Percentiles rank a stretch among this genome's conserved stretches.
phyloP scores from a whole-genome alignment of 768 basidiomycete genomes.

The Chalciporus chontae region DNA sequence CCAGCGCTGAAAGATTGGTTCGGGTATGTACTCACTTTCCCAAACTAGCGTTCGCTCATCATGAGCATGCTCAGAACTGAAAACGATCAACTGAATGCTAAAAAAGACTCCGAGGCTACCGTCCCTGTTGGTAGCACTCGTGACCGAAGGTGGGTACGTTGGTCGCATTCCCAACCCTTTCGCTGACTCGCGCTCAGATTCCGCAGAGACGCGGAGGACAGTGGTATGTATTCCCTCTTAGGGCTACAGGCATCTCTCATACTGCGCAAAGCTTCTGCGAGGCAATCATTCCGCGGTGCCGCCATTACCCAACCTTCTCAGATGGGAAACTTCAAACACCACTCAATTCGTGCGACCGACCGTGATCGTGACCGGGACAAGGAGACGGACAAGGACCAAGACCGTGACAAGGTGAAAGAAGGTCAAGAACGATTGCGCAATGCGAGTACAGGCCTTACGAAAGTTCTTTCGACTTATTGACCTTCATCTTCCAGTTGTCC shows the following conservation, averaged over 20 bases:
- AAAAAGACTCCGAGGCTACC: conserved; percentile 63
- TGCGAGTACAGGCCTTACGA: conserved; percentile 34
- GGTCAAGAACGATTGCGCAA: conserved; percentile 76
- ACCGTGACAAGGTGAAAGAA: conserved; percentile 67
- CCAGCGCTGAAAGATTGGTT: conserved; percentile 85
- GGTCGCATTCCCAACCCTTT: background rate
- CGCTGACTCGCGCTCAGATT: conserved; percentile 46
- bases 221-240: conserved; percentile 41
- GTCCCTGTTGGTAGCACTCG: conserved; percentile 48
- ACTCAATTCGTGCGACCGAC: conserved; percentile 69
- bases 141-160: conserved; percentile 58
- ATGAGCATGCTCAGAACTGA: conserved; percentile 39
- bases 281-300: conserved; percentile 66
- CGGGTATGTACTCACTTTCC: conserved; percentile 51
- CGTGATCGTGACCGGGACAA: conserved; percentile 48
- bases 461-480: conserved; percentile 1
- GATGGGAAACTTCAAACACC: conserved; percentile 92
- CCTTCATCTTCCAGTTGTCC: conserved; percentile 53
- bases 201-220: conserved; percentile 73
- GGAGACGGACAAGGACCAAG: conserved; percentile 46
- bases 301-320: conserved; percentile 75
- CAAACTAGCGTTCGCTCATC: conserved; percentile 24
- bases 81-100: conserved; percentile 38
- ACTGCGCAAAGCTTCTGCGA: conserved; percentile 44
- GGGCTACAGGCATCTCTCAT: conserved; percentile 5